Evolutionary conservation across 768 basidiomycete species (phyloP), one percentile per base, ranked within the genome.

Genomic region (Hygrophorus pudorinus): DNA sequence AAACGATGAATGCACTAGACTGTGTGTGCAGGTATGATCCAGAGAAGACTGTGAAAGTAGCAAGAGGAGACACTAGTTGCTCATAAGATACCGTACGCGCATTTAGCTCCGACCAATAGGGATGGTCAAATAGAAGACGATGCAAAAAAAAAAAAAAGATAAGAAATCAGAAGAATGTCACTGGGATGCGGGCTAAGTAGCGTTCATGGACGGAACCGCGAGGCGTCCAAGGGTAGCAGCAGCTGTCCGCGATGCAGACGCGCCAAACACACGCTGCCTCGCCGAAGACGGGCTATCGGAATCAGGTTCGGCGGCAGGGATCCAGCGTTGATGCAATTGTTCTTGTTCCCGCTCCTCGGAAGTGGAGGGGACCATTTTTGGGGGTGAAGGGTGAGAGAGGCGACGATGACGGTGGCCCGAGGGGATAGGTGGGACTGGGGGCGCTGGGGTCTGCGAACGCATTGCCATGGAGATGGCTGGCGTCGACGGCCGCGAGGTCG

Each of bases 261-360:
- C 8, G 12, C 42, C 42, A 29, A 17, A 24, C 18, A 34, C 42
- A 5, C 24, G 24, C 14, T 21, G 27, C 3, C 20, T 24, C 39
- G 12, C 29, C 42, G n/a, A n/a, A n/a, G 42, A 14, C 31, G 42
- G 33, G 32, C 16, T 24, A 38, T 9, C 29, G 10, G 30, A 33
- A 12, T 52, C 53, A 18, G 53, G 47, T 17, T 61, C 58, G 32
- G 59, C 54, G 24, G 72, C 69, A 11, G 81, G 81, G 36, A 82
- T 64, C 81, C 81, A 83, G 48, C 78, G 72, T 56, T 81, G 73
- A 47, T 74, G 78, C 35, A 78, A 59, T 40, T 70, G 64, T 13
- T 64, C 74, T 58, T 67, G 64, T 50, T 73, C 65, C 50, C 79
- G 81, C 64, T 81, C 80, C 55, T 84, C 81, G 43, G 78, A 79